Base-by-base conservation (phyloP, 2,329 filamentous ascomycete genomes). In the Lecanosticta acicola region DNA sequence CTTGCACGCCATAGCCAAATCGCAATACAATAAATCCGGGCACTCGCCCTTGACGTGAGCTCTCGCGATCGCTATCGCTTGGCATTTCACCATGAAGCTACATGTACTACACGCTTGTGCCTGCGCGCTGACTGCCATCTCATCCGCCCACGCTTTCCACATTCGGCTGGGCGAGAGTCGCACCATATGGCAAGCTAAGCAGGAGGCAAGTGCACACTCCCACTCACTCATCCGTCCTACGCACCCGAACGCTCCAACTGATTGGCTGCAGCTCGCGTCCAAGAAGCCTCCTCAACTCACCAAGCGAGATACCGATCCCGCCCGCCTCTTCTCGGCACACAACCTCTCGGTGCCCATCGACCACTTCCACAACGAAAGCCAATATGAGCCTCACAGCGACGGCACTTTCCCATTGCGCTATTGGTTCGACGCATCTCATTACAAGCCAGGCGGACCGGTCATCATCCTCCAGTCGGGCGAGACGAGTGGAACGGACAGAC, bases 391-490 rank as follows among this genome's bases (percentile, higher is more conserved):
- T 29, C 87, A 94, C 65, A 79, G 76, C 7, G 71, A 84, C 55
- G 82, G 66, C 19, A 77, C 69, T 1, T 94, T 88, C 65, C 67
- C 79, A 17, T 70, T 91, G 39, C 79, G 87, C 9, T 94, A 93
- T 70, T 94, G 84, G 84, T 88, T 91, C 57, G 87, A 94, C 60
- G 79, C 82, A 1, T 77, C 76, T 36, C 76, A 85, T 68, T 94
- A 94, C 68, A 75, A 81, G 61, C 69, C 77, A 0, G 88, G 88
- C 10, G 88, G 88, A 0, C 88, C 88, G 0, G 84, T 94, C 39
- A 85, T 94, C 45, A 77, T 94, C 3, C 74, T 94, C 3, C 76
- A 83, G 32, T 77, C 77, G 3, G 88, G 87, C 20, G 87, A 94
- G 69, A 83, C 81, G 0, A 69, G 70, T 48, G 85, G 76, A 7